Evolutionary conservation across 495 filamentous ascomycete species (phyloP).

Genomic region (Podospora comata): DNA sequence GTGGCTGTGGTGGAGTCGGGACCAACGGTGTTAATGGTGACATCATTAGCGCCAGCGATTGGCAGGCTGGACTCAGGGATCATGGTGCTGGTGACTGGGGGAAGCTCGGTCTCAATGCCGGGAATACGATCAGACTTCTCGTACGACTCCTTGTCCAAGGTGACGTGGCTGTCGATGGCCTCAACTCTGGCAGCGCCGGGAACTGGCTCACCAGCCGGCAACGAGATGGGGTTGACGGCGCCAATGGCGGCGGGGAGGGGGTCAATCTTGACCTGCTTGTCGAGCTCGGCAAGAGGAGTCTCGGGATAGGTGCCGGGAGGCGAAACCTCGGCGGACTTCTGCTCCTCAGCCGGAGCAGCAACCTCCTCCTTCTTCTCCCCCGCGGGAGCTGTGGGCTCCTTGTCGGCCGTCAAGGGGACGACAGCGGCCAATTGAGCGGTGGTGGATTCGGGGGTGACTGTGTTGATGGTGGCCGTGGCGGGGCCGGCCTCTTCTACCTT

Average conservation of each 20-base stretch:
- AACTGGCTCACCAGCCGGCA: conserved; percentile 76
- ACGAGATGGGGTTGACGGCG: conserved; percentile 72
- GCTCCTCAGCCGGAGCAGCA: not conserved
- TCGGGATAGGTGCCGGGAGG: conserved; percentile 75
- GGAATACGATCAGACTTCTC: conserved; percentile 65
- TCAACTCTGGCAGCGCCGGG: conserved; percentile 57
- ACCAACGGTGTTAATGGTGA: conserved; percentile 64
- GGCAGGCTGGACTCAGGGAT: conserved; percentile 88
- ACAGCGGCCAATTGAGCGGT: conserved; percentile 67
- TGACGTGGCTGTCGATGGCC: conserved; percentile 58
- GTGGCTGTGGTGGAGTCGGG: conserved; percentile 69
- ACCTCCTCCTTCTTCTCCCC: conserved; percentile 27
- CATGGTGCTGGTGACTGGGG: conserved; percentile 59
- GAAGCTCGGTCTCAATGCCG: conserved; percentile 55
- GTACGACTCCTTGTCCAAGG: conserved; percentile 79
- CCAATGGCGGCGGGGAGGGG: conserved; percentile 76
- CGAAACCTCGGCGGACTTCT: conserved; percentile 28
- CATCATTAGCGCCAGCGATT: conserved; percentile 51
- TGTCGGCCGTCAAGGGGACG: conserved; percentile 58
- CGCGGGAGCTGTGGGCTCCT: conserved; percentile 25
- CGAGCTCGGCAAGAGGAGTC: conserved; percentile 56
- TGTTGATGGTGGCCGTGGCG: conserved; percentile 50
- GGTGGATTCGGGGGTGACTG: conserved; percentile 66
- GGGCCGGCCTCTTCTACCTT: conserved; percentile 38
- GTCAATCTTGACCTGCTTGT: conserved; percentile 61